A percentile compares a stretch with the other conserved stretches of the same genome.
phyloP scores from a whole-genome alignment of 1,139 yeast species.

The Meyerozyma carpophila region DNA sequence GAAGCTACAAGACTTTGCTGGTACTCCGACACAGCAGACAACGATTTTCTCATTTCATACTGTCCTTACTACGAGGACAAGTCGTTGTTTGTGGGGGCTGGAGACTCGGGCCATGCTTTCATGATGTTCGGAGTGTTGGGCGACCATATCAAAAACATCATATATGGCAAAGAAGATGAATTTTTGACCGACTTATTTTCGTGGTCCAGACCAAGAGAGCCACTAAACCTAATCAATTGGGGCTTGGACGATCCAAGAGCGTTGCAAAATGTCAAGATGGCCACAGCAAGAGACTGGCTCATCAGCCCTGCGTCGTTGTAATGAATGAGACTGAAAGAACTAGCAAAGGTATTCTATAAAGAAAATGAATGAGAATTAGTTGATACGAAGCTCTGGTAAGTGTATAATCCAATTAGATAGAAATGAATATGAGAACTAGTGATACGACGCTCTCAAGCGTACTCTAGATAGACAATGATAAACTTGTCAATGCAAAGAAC shows the following conservation, averaged over 20 bases:
- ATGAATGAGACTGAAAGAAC: too few relatives aligned
- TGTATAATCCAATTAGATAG: too few relatives aligned
- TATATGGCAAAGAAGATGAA: conserved; percentile 9
- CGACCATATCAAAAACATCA: conserved; percentile 11
- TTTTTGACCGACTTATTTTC: conserved; percentile 13
- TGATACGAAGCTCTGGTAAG: too few relatives aligned
- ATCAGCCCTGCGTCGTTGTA: not conserved
- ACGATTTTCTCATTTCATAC: not conserved
- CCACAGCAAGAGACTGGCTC: conserved; percentile 14
- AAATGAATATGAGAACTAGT: too few relatives aligned
- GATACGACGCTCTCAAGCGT: too few relatives aligned
- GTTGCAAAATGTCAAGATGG: conserved; percentile 13
- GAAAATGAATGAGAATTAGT: too few relatives aligned
- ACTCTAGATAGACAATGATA: too few relatives aligned
- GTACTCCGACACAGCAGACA: not conserved
- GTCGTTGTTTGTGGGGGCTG: not conserved
- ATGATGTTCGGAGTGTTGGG: conserved; percentile 12
- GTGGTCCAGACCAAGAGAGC: conserved; percentile 16
- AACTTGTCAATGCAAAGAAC: too few relatives aligned
- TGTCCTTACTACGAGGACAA: not conserved
- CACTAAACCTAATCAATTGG: conserved; percentile 12
- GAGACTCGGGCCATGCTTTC: not conserved
- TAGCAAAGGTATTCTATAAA: not conserved
- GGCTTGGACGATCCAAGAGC: conserved; percentile 16
- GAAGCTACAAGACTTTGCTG: not conserved